Base-by-base conservation (phyloP, 495 filamentous ascomycete species). In the Hypoxylon subgilvum region DNA sequence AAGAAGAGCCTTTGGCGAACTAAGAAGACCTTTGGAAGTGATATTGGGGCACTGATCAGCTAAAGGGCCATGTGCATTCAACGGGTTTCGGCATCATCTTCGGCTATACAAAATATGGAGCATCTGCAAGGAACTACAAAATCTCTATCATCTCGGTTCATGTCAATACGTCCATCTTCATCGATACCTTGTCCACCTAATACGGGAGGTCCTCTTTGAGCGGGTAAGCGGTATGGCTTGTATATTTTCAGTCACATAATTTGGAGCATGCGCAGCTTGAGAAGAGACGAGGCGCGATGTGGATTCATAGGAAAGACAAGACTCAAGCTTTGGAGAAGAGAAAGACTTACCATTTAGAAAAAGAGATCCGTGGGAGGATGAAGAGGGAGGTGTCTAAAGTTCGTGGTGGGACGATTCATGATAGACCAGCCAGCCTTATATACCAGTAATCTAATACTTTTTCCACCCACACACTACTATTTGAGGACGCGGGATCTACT, bases 1-100 rank as follows among this genome's bases (percentile, higher is more conserved):
- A 93, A 90, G 78, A 87, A 84, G 74, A 86, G 76, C 41, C 69
- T 78, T 52, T 91, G 89, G 89, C 85, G 84, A 60, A 68, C 81
- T 49, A 91, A 88, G 75, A 88, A 85, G 70, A 72, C 58, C 40
- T 60, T 75, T 21, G 70, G 72, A 17, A 60, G 67, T 35, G 71
- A 75, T 36, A 64, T 78, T 18, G 72, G 74, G 31, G 68, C 76
- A 39, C 60, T 78, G 31, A 73, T 79, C 55, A 73, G 60, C 55
- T 78, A 71, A 67, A 31, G 46, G 36, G 46, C 16, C 54, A 43
- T 46, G 30, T 40, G 57, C 52, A 70, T 70, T 56, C 40, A 39
- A 23, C 44, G 34, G 41, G 53, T 30, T 50, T 52, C 42, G 50
- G 48, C 39, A 51, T 61, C 48, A 54, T 54, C 43, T 57, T 52